A percentile compares a stretch with the other conserved stretches of the same genome.
Conservation (phyloP, 306 rosid species). For the Corylus avellana region DNA sequence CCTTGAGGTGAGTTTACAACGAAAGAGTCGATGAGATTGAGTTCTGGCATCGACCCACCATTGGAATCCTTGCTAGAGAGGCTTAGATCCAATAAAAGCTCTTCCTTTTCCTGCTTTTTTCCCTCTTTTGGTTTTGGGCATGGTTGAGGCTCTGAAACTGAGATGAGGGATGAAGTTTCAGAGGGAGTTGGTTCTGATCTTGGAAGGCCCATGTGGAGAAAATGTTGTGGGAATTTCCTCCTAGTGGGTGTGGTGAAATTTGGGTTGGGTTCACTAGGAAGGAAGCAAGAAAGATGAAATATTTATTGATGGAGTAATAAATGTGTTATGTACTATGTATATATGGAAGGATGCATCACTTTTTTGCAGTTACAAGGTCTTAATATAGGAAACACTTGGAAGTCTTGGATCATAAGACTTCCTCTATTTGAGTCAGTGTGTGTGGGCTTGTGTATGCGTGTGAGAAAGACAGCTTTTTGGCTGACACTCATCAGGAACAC, state of each 20-base stretch:
- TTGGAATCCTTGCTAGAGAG: constrained; percentile 52
- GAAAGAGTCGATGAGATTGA: constrained; percentile 69
- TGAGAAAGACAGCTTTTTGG: constrained; percentile 32
- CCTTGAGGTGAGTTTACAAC: constrained; percentile 42
- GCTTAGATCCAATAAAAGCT: constrained; percentile 63
- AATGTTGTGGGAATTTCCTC: constrained; percentile 18
- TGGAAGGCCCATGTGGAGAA: constrained; percentile 38
- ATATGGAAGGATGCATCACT: constrained; percentile 44
- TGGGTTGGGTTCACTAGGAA: constrained; percentile 33
- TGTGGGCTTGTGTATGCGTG: constrained; percentile 12
- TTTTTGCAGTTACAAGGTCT: constrained; percentile 76
- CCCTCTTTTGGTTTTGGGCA: constrained; percentile 18
- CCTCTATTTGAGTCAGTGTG: background rate
- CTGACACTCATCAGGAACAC: constrained; percentile 47
- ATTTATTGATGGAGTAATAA: constrained; percentile 39
- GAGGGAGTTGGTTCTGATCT: constrained; percentile 38
- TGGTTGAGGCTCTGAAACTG: constrained; percentile 35
- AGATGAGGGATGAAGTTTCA: constrained; percentile 44
- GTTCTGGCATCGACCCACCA: constrained; percentile 53
- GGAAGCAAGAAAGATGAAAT: constrained; percentile 24
- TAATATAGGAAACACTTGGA: constrained; percentile 51
- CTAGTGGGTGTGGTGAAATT: constrained; percentile 19
- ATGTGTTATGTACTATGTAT: constrained; percentile 36
- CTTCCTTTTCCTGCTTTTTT: constrained; percentile 13
- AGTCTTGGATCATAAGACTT: constrained; percentile 37